Base-by-base conservation (phyloP, 495 filamentous ascomycete genomes). In the Penicillium ucsense region DNA sequence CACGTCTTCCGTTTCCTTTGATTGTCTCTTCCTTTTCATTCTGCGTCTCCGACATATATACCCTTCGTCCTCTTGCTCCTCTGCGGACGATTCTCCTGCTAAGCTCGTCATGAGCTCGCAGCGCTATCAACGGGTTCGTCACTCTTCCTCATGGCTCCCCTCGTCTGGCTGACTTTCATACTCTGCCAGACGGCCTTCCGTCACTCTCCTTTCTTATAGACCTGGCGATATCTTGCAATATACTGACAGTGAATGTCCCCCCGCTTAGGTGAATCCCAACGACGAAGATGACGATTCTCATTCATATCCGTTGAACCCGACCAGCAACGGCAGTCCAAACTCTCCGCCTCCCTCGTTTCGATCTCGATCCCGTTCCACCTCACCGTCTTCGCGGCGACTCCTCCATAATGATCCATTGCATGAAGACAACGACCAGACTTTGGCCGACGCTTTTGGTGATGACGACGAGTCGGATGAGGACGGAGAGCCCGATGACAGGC, bases 281-380 rank as follows among this genome's bases (percentile, higher is more conserved):
- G 74, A 78, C 54, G 66, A 76, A 39, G 62, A 76, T 37, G 76
- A 79, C 48, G 60, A 70, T 40, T 56, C 65, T 31, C 68, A 74
- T 31, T 63, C 67, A 35, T 69, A 65, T 47, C 65, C 57, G 46
- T 55, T 63, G 43, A 65, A 67, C 45, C 64, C 72, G 44, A 54
- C 61, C 41, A 64, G 57, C 20, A 59, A 71, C 40, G 62, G 74
- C 30, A 80, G 84, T 44, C 86, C 89, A 27, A 80, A 74, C 59
- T 97, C 94, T 47, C 89, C 92, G 38, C 90, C 94, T 12, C 92
- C 94, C 20, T 96, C 94, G 7, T 98, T 96, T 64, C 88, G 78
- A 57, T 96, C 90, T 36, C 80, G 86, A 57, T 96, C 90, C 35
- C 80, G 86, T 46, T 80, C 82, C 1, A 86, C 87, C 2, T 94